Evolutionary conservation across 805 yeast genomes (phyloP).

Genomic region (Yarrowia deformans): DNA sequence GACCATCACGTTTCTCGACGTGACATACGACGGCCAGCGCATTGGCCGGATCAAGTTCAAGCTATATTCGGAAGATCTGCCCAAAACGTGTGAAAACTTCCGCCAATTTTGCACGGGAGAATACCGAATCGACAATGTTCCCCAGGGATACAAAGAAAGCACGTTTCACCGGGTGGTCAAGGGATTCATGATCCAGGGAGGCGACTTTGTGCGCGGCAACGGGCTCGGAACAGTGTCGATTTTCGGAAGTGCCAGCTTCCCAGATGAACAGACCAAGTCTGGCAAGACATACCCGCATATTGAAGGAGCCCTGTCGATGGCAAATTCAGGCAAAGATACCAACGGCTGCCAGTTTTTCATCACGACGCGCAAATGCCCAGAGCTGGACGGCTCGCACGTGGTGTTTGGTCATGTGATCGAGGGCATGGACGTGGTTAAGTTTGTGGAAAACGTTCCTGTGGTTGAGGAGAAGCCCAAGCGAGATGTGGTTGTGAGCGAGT

Average conservation of each 20-base stretch:
- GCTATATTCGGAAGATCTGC: conserved; percentile 54
- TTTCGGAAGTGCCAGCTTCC: conserved; percentile 54
- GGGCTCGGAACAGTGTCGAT: conserved; percentile 57
- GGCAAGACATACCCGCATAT: background rate
- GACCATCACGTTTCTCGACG: conserved; percentile 27
- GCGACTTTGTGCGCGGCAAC: conserved; percentile 56
- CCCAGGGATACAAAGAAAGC: conserved; percentile 56
- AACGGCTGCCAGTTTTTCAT: conserved; percentile 69
- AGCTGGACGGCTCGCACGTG: conserved; percentile 58
- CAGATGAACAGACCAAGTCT: conserved; percentile 54
- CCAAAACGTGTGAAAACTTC: conserved; percentile 59
- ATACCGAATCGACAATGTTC: conserved; percentile 51
- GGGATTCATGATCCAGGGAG: conserved; percentile 59
- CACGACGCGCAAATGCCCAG: conserved; percentile 47
- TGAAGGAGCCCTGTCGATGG: conserved; percentile 58
- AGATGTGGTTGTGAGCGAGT: conserved; percentile 48
- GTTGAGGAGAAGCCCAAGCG: conserved; percentile 34
- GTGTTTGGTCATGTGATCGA: conserved; percentile 60
- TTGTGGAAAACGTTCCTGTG: conserved; percentile 47
- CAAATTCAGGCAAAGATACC: conserved; percentile 67
- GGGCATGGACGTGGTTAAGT: conserved; percentile 50
- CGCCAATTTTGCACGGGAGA: conserved; percentile 63
- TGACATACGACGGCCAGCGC: conserved; percentile 44
- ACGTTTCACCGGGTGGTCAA: conserved; percentile 55
- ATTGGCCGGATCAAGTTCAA: conserved; percentile 58